Evolutionary conservation across 108 stramenopile species (phyloP).

Genomic region (Heterococcus sp.): DNA sequence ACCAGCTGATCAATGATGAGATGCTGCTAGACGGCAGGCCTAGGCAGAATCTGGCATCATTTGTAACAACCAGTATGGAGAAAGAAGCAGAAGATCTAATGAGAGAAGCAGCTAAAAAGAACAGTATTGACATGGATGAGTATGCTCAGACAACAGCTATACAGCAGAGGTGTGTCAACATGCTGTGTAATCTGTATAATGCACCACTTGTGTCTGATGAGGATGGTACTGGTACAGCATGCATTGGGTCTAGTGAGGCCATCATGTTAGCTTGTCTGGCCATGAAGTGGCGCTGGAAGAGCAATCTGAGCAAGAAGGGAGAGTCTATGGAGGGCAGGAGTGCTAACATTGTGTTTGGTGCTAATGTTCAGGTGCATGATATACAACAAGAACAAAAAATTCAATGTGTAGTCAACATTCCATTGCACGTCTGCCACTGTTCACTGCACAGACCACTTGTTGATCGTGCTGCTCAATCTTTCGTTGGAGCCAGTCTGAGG

Average conservation of each 20-base stretch:
- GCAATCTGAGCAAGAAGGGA: slow-evolving; percentile 40
- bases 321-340: slow-evolving; percentile 44
- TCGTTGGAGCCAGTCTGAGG: too few species aligned
- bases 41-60: slow-evolving; percentile 24
- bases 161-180: slow-evolving; percentile 20
- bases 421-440: too few species aligned
- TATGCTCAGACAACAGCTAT: slow-evolving; percentile 35
- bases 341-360: slow-evolving; percentile 44
- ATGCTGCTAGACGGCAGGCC: slow-evolving; percentile 31
- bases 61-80: slow-evolving; percentile 45
- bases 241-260: slow-evolving; percentile 61
- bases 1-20: slow-evolving; percentile 3
- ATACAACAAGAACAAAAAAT: too few species aligned
- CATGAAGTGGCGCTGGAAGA: slow-evolving; percentile 61
- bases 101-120: background rate
- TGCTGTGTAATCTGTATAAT: slow-evolving; percentile 47
- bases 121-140: slow-evolving; percentile 31
- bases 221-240: slow-evolving; percentile 42
- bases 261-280: slow-evolving; percentile 45
- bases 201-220: slow-evolving; percentile 39
- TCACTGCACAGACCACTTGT: too few species aligned
- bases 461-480: too few species aligned
- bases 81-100: slow-evolving; percentile 23
- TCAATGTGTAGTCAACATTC: too few species aligned
- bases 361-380: background rate